Evolutionary conservation across 768 basidiomycete species (phyloP), one percentile per base, ranked within the genome.

Genomic region (Leccinum broughii): DNA sequence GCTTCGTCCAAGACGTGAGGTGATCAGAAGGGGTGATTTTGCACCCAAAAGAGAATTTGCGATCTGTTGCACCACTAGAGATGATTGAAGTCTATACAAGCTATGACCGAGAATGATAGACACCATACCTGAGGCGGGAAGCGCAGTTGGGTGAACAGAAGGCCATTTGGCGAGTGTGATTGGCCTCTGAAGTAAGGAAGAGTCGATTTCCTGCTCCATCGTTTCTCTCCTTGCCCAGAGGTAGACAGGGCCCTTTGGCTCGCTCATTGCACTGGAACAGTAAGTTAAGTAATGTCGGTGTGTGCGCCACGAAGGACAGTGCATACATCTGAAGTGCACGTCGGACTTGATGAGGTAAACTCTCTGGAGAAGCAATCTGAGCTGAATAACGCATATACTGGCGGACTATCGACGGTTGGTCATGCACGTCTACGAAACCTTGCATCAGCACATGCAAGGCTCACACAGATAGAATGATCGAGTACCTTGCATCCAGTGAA

Each of bases 201-300:
- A 61, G 22, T 82, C 77, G 1, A 89, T 70, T 66, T 87, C 83
- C 68, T 88, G 80, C 64, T 90, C 88, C 78, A 85, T 85, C 1
- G 81, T 79, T 67, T 90, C 89, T n/a, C 89, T 79, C 15, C 86
- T 79, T 13, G 82, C 87, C 85, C 87, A 90, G 8, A 89, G 76
- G 68, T 91, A 90, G 1, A 88, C 87, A 0, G 89, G 89, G 0
- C 89, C 88, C 67, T 82, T 85, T 0, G 89, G 89, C 30, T 85
- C 82, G 55, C 86, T 88, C n/a, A 73, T 83, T 5, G 89, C 87
- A 62, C 87, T 89, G 49, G 11, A 22, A 34, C 9, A 32, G 50
- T 46, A 55, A 60, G 15, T 57, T 62, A 10, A 62, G 48, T 41
- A 24, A 30, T 17, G 5, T 14, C 20, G 35, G 41, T 8, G 24